Base-by-base conservation (phyloP, 2,329 filamentous ascomycete genomes). In the Talaromyces sp. region DNA sequence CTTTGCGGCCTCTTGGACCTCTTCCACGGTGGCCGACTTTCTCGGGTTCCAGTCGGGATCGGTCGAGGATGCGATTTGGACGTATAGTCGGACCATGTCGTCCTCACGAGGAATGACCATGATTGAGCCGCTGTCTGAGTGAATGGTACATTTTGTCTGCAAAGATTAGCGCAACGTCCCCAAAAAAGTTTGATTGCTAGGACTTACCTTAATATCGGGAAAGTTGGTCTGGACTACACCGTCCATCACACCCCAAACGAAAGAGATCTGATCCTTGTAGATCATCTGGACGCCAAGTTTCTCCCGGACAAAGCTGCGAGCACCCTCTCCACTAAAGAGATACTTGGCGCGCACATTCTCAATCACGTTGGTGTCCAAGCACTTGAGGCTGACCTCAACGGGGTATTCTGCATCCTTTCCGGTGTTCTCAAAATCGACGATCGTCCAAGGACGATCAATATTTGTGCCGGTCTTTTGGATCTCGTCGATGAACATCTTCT, bases 381-480 rank as follows among this genome's bases (percentile, higher is more conserved):
- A 89, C 71, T 88, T 86, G 55, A 96, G 78, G 63, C 87, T 82
- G 31, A 96, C 92, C 67, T 90, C 84, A 1, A 96, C 90, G 0
- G 92, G 93, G 71, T 95, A 96, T 25, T 86, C 84, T 67, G 85
- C 81, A 67, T 87, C 83, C 61, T 78, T 75, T 31, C 81, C 84
- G 69, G 86, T 83, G 60, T 86, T 87, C 69, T 83, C 77, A 73
- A 88, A 88, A 1, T 81, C 83, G 25, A 81, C 81, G 58, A 88
- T 87, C 1, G 81, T 86, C 83, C 85, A 87, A 6, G 86, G 84
- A 62, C 86, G 75, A 68, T 86, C 81, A 12, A 88, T 78, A 23
- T 76, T 72, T 33, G 78, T 82, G 9, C 83, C 83, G 62, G 85
- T 79, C 77, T 86, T 85, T 66, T 84, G 77, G 35, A 88, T 81